Base-by-base conservation (phyloP, 129 eudicot genomes). In the Chrysanthemum makinoi region DNA sequence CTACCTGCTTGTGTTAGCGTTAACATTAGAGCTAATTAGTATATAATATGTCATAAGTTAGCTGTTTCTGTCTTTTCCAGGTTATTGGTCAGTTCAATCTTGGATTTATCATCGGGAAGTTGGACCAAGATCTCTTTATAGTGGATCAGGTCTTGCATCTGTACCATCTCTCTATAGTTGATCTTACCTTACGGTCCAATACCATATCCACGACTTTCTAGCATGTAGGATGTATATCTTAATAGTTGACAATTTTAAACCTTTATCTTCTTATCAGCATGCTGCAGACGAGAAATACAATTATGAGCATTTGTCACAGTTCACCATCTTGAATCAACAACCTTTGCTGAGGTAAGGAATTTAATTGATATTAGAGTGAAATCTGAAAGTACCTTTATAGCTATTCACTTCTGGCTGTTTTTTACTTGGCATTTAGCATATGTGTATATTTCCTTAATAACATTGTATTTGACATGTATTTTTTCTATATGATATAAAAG, bases 221-320 rank as follows among this genome's bases (percentile, higher is more conserved):
- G 56, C 67, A 28, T 66, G 59, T 65, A 20, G 46, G 68, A 16
- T 20, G 20, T 15, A 16, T 19, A 16, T 61, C 13, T 7, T 51
- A 30, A 33, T 61, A 68, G 70, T 24, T 80, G 67, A 58, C 56
- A 18, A 16, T 72, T n/a, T 71, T 14, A 70, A 39, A 43, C 47
- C 5, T 19, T 77, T 71, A 53, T 16, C 44, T 70, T 66, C 13
- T 72, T 48, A 66, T 66, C 89, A 93, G 98, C 98, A 93, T 93
- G 98, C 98, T 85, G 98, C 98, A 46, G 98, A 93, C 77, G 98
- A 93, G 83, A 93, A 93, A 79, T 89, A 89, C 84, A 93, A 93
- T 73, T 93, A 77, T 74, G 98, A 93, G 87, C 95, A 78, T 66
- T 68, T 93, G 72, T 89, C 96, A 58, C 86, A 79, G 80, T 80